phyloP scores from a whole-genome alignment of 257 asterid species.

The Scutellaria barbata region DNA sequence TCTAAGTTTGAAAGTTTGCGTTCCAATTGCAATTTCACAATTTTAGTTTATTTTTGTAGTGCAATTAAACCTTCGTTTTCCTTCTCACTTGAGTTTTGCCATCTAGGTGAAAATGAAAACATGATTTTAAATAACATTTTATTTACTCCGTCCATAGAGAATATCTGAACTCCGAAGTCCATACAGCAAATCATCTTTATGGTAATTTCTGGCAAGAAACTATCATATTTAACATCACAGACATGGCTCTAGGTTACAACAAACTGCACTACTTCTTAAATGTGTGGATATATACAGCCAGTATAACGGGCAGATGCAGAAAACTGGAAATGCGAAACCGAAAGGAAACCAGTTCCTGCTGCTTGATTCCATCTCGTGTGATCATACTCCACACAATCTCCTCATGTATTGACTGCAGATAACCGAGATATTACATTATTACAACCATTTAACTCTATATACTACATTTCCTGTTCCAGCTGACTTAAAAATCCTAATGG shows the following conservation, averaged over 20 bases:
- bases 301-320: neutral
- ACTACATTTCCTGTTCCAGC: too few relatives aligned
- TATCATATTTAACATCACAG: neutral
- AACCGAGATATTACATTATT: neutral
- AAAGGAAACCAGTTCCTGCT: neutral
- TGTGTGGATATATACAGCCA: slow-evolving; percentile 20
- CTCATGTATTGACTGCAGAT: slow-evolving; percentile 25
- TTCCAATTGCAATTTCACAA: too few relatives aligned
- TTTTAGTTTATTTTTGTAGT: too few relatives aligned
- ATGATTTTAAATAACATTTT: too few relatives aligned
- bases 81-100: too few relatives aligned
- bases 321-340: neutral
- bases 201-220: neutral
- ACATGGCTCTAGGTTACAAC: slow-evolving; percentile 18
- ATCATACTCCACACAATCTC: slow-evolving; percentile 1
- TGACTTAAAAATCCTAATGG: too few relatives aligned
- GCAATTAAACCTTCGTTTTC: too few relatives aligned
- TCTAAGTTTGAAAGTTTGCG: too few relatives aligned
- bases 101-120: too few relatives aligned
- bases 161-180: neutral
- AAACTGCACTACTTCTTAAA: slow-evolving; percentile 22
- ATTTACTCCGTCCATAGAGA: slow-evolving; percentile 7
- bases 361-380: neutral
- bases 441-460: slow-evolving; percentile 8
- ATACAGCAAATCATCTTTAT: too few relatives aligned